Conservation (phyloP, 176 grass and related monocot species). For the Ampelocalamus luodianensis region DNA sequence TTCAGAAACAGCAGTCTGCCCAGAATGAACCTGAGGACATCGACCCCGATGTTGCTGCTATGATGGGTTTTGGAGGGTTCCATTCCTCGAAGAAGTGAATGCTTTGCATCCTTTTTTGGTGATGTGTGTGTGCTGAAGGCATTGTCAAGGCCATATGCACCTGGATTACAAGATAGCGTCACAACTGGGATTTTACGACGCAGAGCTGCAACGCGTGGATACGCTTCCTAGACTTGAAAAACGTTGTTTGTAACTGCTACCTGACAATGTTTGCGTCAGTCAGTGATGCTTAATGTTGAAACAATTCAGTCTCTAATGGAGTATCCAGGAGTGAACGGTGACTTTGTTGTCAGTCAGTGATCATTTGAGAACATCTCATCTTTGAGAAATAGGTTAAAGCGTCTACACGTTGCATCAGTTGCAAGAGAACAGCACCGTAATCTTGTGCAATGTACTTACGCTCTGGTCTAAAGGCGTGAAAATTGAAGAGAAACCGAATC, state of each 20-base stretch:
- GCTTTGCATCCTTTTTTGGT: not conserved
- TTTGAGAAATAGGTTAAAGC: not conserved
- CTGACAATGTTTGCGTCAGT: not conserved
- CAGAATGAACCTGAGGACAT: constrained; percentile 68
- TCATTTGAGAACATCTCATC: not conserved
- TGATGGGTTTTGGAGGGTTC: constrained; percentile 89
- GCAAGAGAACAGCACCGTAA: not conserved
- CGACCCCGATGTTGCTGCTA: constrained; percentile 75
- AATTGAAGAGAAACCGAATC: no score
- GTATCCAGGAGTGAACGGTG: not conserved
- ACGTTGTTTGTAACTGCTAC: not conserved
- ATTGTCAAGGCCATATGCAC: not conserved
- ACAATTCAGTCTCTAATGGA: not conserved
- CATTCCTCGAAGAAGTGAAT: constrained; percentile 69
- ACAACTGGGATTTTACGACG: not conserved
- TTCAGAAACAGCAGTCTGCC: constrained; percentile 69
- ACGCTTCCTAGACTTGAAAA: not conserved
- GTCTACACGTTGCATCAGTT: not conserved
- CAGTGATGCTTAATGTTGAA: not conserved
- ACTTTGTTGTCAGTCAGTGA: not conserved
- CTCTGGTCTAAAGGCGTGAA: not conserved
- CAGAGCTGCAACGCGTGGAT: not conserved
- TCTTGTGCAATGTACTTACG: not conserved
- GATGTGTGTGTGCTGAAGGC: not conserved
- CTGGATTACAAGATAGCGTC: not conserved